Evolutionary conservation across 176 grass and related monocot genomes (phyloP).

Genomic region (Oryza nivara): DNA sequence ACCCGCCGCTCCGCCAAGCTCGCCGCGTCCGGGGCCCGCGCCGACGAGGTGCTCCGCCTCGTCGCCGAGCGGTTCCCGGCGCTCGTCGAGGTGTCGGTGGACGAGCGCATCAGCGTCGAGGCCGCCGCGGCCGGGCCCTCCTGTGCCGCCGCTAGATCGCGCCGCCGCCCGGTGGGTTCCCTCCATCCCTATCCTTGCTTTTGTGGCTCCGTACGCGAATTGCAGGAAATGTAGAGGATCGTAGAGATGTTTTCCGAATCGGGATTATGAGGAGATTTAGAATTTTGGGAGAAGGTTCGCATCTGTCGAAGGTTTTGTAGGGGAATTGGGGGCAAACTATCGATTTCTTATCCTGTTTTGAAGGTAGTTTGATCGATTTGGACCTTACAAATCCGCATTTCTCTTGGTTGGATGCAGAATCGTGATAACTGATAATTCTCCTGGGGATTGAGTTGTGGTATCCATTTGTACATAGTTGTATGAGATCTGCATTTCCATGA

Average conservation of each 20-base stretch:
- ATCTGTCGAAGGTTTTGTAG: neutral
- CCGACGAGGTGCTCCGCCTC: slow-evolving; percentile 57
- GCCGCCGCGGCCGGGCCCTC: neutral
- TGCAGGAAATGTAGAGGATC: slow-evolving; percentile 8
- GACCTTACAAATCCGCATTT: neutral
- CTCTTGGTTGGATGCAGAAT: neutral
- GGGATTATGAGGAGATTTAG: neutral
- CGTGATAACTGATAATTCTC: neutral
- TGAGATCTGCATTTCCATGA: slow-evolving; percentile 2
- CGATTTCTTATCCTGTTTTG: neutral
- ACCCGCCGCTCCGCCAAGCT: slow-evolving; percentile 55
- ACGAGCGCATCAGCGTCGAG: slow-evolving; percentile 49
- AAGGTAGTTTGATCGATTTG: neutral
- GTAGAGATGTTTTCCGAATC: neutral
- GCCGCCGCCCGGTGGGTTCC: slow-evolving; percentile 31
- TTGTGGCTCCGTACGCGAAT: neutral
- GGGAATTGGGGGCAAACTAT: neutral
- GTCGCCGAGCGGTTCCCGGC: slow-evolving; percentile 57
- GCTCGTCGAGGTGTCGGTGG: slow-evolving; percentile 58
- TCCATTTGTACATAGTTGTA: neutral
- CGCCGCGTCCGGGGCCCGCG: slow-evolving; percentile 53
- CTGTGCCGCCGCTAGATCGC: slow-evolving; percentile 6
- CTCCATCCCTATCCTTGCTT: neutral
- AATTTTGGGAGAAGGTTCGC: neutral
- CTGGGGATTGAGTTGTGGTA: neutral